Evolutionary conservation across 2,329 filamentous ascomycete genomes (phyloP).

Genomic region (Mycosphaerelloides madeirae): DNA sequence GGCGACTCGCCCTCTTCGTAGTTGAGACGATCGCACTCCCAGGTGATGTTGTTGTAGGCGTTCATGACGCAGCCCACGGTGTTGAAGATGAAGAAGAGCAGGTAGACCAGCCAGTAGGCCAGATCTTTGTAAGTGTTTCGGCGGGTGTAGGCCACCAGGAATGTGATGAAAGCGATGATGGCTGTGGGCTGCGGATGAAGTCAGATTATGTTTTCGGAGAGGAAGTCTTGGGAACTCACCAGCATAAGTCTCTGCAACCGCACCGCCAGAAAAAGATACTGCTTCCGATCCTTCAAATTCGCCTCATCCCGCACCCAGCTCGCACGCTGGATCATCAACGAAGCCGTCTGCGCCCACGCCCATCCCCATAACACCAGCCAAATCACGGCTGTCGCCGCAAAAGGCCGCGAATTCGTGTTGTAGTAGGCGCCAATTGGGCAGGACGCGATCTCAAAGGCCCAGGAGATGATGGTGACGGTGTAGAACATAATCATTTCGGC

Average conservation of each 20-base stretch:
- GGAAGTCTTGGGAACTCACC: too few relatives aligned
- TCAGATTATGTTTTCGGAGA: slow-evolving; percentile 9
- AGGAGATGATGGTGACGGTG: slow-evolving; percentile 25
- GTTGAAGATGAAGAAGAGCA: slow-evolving; percentile 34
- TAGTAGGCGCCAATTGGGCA: slow-evolving; percentile 22
- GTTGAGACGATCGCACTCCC: slow-evolving; percentile 27
- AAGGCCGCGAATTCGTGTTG: slow-evolving; percentile 17
- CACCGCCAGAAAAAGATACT: slow-evolving; percentile 31
- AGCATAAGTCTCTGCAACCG: slow-evolving; percentile 30
- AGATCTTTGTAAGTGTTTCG: slow-evolving; percentile 25
- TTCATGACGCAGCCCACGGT: slow-evolving; percentile 33
- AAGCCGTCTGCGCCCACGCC: slow-evolving; percentile 32
- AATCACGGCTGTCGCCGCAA: slow-evolving; percentile 24
- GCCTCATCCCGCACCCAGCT: slow-evolving; percentile 33
- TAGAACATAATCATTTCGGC: slow-evolving; percentile 30
- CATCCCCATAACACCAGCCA: slow-evolving; percentile 29
- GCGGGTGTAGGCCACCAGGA: slow-evolving; percentile 31
- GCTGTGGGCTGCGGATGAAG: slow-evolving; percentile 24
- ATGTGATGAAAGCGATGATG: slow-evolving; percentile 28
- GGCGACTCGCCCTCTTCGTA: slow-evolving; percentile 29
- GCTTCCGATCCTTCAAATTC: slow-evolving; percentile 28
- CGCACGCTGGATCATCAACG: slow-evolving; percentile 30
- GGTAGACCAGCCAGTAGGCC: slow-evolving; percentile 33
- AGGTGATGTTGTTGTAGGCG: slow-evolving; percentile 35
- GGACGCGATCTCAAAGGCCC: slow-evolving; percentile 26